Evolutionary conservation across 768 basidiomycete genomes (phyloP).

Genomic region (Pleurotus sapidus): DNA sequence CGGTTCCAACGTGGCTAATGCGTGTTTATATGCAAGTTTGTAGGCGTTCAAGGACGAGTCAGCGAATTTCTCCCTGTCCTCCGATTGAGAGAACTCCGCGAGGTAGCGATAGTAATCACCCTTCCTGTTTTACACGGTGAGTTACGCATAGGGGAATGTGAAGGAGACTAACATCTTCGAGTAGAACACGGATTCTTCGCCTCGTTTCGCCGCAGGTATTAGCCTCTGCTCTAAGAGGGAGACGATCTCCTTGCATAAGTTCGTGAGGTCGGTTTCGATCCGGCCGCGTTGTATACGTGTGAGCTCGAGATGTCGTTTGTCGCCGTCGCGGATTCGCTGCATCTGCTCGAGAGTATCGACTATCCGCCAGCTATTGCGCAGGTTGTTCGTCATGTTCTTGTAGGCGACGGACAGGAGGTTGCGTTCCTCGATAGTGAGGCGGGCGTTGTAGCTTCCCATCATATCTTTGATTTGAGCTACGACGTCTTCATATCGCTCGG

Average conservation of each 20-base stretch:
- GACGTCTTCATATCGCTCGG: conserved; percentile 86
- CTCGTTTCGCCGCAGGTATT: conserved; percentile 93
- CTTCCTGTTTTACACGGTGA: conserved; percentile 18
- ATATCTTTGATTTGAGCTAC: conserved; percentile 77
- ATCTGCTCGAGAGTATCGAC: conserved; percentile 99
- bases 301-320: conserved; percentile 93
- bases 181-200: conserved; percentile 99
- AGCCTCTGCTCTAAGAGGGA: conserved; percentile 97
- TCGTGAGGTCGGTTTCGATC: conserved; percentile 94
- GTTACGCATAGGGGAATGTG: not conserved
- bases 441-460: conserved; percentile 62
- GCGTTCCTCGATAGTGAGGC: conserved; percentile 80
- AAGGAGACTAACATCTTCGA: conserved; percentile 86
- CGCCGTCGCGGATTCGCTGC: conserved; percentile 93
- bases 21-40: conserved; percentile 84
- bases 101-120: conserved; percentile 7
- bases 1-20: conserved; percentile 66
- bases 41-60: conserved; percentile 81
- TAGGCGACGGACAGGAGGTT: conserved; percentile 97
- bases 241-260: conserved; percentile 98
- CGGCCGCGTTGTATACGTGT: conserved; percentile 98
- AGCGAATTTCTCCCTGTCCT: conserved; percentile 66
- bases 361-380: conserved; percentile 97
- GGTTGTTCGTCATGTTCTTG: conserved; percentile 99
- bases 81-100: conserved; percentile 77